phyloP scores from a whole-genome alignment of 257 asterid species.

The Agastache rugosa region DNA sequence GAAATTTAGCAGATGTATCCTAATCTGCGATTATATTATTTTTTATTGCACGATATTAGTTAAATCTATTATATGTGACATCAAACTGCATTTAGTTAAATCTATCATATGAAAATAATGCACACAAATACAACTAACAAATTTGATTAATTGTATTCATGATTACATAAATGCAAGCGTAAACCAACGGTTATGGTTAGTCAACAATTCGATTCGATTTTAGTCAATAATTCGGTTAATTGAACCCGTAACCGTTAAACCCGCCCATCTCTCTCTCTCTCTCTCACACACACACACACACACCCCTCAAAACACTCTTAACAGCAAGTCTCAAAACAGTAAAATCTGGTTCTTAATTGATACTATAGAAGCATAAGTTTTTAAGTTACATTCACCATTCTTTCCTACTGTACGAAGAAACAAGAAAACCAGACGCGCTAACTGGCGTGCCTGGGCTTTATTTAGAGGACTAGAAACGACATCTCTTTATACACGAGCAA shows the following conservation, averaged over 20 bases:
- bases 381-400: conserved; percentile 25
- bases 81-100: neutral
- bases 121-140: too few relatives aligned
- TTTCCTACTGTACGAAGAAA: neutral
- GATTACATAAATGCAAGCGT: too few relatives aligned
- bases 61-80: neutral
- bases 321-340: neutral
- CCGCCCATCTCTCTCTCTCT: too few relatives aligned
- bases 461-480: conserved; percentile 15
- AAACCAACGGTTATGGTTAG: too few relatives aligned
- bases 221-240: too few relatives aligned
- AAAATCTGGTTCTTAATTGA: conserved; percentile 27
- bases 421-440: neutral
- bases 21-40: too few relatives aligned
- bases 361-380: conserved; percentile 4
- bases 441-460: neutral
- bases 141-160: too few relatives aligned
- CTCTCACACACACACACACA: too few relatives aligned
- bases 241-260: too few relatives aligned
- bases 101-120: neutral
- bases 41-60: too few relatives aligned
- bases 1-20: neutral
- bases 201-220: too few relatives aligned
- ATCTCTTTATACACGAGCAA: conserved; percentile 12
- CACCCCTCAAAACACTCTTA: neutral